Percentiles rank a stretch among this genome's conserved stretches.
These are phyloP conservation scores for Aureobasidium zeae DNA, from an alignment of 2,329 filamentous ascomycete species.

Conservation along the genomic window DNA sequence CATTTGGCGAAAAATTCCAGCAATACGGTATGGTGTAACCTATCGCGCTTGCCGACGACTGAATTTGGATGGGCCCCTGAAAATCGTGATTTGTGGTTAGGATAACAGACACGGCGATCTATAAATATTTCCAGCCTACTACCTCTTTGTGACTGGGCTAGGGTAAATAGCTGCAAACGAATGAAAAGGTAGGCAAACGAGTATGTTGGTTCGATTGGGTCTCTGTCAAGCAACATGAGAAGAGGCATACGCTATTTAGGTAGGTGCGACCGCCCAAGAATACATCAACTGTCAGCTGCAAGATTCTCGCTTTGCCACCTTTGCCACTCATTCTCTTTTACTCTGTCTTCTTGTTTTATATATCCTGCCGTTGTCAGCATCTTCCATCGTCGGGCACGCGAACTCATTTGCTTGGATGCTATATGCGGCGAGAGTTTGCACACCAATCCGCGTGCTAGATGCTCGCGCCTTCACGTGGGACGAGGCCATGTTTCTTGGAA, in stretches of 20 bases:
- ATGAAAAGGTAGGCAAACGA: neutral
- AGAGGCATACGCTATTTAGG: slow-evolving; percentile 2
- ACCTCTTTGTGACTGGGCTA: slow-evolving; percentile 6
- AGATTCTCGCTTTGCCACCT: no score
- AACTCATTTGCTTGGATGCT: no score
- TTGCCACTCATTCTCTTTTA: no score
- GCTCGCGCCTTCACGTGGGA: no score
- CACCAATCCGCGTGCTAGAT: no score
- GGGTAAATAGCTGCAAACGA: neutral
- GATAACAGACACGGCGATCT: neutral
- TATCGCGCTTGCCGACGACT: slow-evolving; percentile 1
- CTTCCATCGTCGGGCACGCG: no score
- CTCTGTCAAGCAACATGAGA: no score
- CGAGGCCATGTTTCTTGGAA: no score
- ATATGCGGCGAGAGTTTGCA: no score
- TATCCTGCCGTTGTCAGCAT: neutral
- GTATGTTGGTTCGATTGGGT: neutral
- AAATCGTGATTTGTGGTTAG: no score
- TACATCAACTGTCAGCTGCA: slow-evolving; percentile 1
- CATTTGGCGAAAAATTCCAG: neutral
- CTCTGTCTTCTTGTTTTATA: neutral
- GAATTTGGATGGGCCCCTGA: no score
- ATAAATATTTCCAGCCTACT: slow-evolving; percentile 8
- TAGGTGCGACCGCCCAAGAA: slow-evolving; percentile 11
- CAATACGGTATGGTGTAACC: neutral